Percentiles rank a stretch among this genome's conserved stretches.
Evolutionary conservation across 345 rosid genomes (phyloP).

Genomic region (Aethionema arabicum): DNA sequence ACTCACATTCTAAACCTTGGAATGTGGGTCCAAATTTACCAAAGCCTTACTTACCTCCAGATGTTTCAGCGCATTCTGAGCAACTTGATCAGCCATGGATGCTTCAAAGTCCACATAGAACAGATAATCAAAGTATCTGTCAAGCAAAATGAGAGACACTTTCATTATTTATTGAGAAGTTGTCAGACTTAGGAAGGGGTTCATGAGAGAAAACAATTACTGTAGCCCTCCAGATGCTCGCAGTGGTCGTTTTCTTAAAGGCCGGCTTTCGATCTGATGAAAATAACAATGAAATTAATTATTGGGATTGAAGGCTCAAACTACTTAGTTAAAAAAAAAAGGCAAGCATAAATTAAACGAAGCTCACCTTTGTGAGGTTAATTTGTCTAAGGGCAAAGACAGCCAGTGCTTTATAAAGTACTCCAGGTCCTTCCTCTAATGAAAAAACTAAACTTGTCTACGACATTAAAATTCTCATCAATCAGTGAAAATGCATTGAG

Average conservation of each 20-base stretch:
- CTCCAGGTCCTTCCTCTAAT: conserved; percentile 94
- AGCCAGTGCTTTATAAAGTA: conserved; percentile 97
- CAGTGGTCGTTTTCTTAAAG: conserved; percentile 62
- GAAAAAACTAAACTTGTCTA: conserved; percentile 97
- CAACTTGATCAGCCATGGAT: conserved; percentile 82
- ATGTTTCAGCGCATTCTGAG: conserved; percentile 87
- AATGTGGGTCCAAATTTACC: not conserved
- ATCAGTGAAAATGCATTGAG: conserved; percentile 7
- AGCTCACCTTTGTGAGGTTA: conserved; percentile 62
- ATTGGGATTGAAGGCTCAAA: not conserved
- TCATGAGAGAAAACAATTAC: conserved; percentile 39
- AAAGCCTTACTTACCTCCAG: conserved; percentile 54
- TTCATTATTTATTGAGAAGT: conserved; percentile 20
- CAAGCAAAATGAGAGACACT: not conserved
- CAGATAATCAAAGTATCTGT: conserved; percentile 90
- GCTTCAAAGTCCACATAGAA: conserved; percentile 91
- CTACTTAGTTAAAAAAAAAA: not conserved
- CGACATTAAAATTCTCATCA: conserved; percentile 23
- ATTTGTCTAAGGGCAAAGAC: conserved; percentile 89
- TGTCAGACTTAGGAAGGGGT: not conserved
- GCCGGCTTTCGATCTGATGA: conserved; percentile 93
- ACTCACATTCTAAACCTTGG: not conserved
- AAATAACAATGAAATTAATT: conserved; percentile 4
- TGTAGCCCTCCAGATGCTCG: conserved; percentile 69
- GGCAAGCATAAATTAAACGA: conserved; percentile 2